Evolutionary conservation across 129 eudicot species (phyloP).

Genomic region (Artemisia annua): DNA sequence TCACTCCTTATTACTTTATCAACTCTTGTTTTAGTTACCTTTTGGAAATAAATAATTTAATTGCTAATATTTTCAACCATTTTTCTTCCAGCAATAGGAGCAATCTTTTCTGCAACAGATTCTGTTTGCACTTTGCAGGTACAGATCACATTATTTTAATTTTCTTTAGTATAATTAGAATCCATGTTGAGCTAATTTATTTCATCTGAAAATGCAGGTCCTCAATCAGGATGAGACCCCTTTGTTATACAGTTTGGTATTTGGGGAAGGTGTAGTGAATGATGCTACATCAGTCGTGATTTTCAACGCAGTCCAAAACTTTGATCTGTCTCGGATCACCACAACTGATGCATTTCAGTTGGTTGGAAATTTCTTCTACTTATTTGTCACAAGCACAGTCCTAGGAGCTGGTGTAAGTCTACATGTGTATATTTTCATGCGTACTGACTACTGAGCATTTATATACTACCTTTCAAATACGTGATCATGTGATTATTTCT

Average conservation of each 20-base stretch:
- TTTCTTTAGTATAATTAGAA: constrained; percentile 8
- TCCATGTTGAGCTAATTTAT: constrained; percentile 15
- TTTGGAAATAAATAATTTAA: not conserved
- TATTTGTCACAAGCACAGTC: constrained; percentile 67
- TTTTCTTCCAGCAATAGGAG: constrained; percentile 48
- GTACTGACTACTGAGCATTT: not conserved
- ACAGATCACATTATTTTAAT: not conserved
- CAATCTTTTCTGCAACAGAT: constrained; percentile 76
- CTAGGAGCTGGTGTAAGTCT: constrained; percentile 69
- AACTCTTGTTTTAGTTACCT: not conserved
- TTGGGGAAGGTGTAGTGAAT: constrained; percentile 90
- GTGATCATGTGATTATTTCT: constrained; percentile 12
- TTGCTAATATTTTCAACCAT: constrained; percentile 18
- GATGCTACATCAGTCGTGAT: constrained; percentile 89
- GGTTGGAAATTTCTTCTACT: constrained; percentile 61
- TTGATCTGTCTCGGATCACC: constrained; percentile 63
- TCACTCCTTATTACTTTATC: not conserved
- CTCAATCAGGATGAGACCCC: constrained; percentile 91
- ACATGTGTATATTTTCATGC: constrained; percentile 12
- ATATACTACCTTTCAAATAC: constrained; percentile 8
- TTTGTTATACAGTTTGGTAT: constrained; percentile 74
- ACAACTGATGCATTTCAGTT: constrained; percentile 48
- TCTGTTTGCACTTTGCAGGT: constrained; percentile 84
- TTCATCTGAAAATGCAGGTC: constrained; percentile 44
- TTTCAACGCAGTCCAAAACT: constrained; percentile 82